Evolutionary conservation across 345 rosid species (phyloP).

Genomic region (Camelina sativa): DNA sequence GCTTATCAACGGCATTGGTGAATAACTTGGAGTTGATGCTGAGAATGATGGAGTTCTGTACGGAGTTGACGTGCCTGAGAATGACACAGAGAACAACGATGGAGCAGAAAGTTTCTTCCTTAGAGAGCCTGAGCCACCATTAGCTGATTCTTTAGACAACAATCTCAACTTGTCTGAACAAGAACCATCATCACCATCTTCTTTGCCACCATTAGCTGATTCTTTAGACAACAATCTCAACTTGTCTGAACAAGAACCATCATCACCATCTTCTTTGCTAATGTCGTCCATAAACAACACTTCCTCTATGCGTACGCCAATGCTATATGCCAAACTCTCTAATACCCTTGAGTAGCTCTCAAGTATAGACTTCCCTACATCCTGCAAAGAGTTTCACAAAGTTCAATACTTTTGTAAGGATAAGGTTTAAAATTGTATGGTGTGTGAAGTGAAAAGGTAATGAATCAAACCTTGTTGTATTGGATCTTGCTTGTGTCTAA

Average conservation of each 20-base stretch:
- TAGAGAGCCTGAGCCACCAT: slow-evolving; percentile 56
- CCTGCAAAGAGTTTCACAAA: slow-evolving; percentile 51
- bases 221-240: slow-evolving; percentile 43
- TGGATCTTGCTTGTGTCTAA: slow-evolving; percentile 95
- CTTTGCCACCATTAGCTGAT: slow-evolving; percentile 59
- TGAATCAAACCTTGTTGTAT: slow-evolving; percentile 74
- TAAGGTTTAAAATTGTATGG: background rate
- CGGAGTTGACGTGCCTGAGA: slow-evolving; percentile 56
- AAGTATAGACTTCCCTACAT: slow-evolving; percentile 88
- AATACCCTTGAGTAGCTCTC: slow-evolving; percentile 97
- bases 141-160: slow-evolving; percentile 48
- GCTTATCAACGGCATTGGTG: slow-evolving; percentile 64
- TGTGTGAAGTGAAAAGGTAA: background rate
- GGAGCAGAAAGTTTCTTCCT: slow-evolving; percentile 68
- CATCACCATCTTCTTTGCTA: slow-evolving; percentile 58
- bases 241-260: slow-evolving; percentile 43
- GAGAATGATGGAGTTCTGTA: slow-evolving; percentile 65
- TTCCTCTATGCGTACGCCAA: slow-evolving; percentile 88
- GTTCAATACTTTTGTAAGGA: background rate
- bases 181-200: slow-evolving; percentile 43
- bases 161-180: slow-evolving; percentile 45
- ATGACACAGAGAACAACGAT: slow-evolving; percentile 57
- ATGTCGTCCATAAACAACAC: slow-evolving; percentile 84
- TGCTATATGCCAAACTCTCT: slow-evolving; percentile 88
- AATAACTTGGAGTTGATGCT: slow-evolving; percentile 63